Evolutionary conservation across 2,329 filamentous ascomycete genomes (phyloP), one percentile per base, ranked within the genome.

Genomic region (Aspergillus persii): DNA sequence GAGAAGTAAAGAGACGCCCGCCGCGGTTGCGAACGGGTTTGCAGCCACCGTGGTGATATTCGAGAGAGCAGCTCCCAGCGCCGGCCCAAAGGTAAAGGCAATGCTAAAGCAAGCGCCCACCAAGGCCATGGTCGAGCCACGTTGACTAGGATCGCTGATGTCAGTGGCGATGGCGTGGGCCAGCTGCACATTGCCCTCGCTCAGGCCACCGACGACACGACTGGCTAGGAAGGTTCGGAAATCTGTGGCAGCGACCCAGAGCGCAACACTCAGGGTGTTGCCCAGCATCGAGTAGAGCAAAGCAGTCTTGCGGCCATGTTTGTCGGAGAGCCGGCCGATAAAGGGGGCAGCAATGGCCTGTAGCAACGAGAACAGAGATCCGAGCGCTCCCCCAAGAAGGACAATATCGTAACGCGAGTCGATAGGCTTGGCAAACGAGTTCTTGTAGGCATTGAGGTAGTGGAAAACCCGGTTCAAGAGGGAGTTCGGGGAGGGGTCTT

Each of bases 391-490:
- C 56, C 95, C 95, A 5, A 99, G 86, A 48, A 99, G 84, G 29
- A 99, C 93, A 67, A 98, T 96, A 74, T 99, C 95, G 81, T 99
- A 96, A 79, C 92, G 88, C 58, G 93, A 93, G 72, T 96, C 94
- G 76, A 99, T 98, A 49, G 94, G 93, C 57, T 89, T 88, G 48
- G 91, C 88, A 72, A 99, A 99, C 58, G 91, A 86, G 66, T 93
- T 89, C 78, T 99, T 99, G 85, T 99, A 99, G 50, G 90, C 83
- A 73, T 99, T 97, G 54, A 99, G 84, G 67, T 90, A 93, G 67
- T 83, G 81, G 63, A 99, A 84, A 58, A 98, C 86, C 61, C 85
- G 85, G 63, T 92, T 88, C 27, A 99, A 87, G 33, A 96, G 78
- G 1, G 91, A 92, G 59, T 79, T 76, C 3, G 83, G 79, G 39